Percentiles rank a stretch among this genome's conserved stretches.
Evolutionary conservation across 495 filamentous ascomycete species (phyloP).

Genomic region (Trypethelium eluteriae): DNA sequence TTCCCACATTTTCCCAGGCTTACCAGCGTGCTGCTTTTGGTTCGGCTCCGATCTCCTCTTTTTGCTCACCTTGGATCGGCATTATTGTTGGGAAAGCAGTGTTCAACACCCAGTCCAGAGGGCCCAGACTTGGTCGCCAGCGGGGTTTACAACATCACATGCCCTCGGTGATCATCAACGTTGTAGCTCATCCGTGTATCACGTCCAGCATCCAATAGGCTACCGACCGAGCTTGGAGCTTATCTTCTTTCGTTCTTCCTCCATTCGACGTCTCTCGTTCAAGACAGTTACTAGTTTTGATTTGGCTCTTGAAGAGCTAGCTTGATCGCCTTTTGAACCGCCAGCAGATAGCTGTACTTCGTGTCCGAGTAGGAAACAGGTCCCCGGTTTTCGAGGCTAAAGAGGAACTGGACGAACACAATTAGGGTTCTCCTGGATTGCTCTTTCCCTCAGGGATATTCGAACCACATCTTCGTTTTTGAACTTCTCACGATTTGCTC

Average conservation of each 20-base stretch:
- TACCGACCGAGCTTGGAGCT: neutral
- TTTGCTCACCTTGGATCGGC: neutral
- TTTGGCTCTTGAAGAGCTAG: neutral
- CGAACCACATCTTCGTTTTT: neutral
- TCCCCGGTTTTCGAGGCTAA: neutral
- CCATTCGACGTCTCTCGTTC: constrained; percentile 12
- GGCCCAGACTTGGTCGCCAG: neutral
- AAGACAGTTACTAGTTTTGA: neutral
- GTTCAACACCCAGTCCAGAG: neutral
- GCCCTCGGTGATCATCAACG: constrained; percentile 8
- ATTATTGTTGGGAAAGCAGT: neutral
- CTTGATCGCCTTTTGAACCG: neutral
- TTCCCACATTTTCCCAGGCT: neutral
- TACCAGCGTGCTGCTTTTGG: neutral
- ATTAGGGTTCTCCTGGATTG: too few relatives aligned
- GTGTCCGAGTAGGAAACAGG: constrained; percentile 5
- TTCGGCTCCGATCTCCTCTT: neutral
- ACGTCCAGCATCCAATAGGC: constrained; percentile 6
- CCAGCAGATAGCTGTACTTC: neutral
- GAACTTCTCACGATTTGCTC: neutral
- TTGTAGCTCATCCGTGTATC: constrained; percentile 2
- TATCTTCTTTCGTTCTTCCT: constrained; percentile 11
- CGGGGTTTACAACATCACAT: constrained; percentile 9
- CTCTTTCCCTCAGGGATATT: neutral
- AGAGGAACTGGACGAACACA: neutral